These are phyloP conservation scores for Xylariaceae sp. DNA, from an alignment of 2,329 filamentous ascomycete genomes.

Conservation along the genomic window DNA sequence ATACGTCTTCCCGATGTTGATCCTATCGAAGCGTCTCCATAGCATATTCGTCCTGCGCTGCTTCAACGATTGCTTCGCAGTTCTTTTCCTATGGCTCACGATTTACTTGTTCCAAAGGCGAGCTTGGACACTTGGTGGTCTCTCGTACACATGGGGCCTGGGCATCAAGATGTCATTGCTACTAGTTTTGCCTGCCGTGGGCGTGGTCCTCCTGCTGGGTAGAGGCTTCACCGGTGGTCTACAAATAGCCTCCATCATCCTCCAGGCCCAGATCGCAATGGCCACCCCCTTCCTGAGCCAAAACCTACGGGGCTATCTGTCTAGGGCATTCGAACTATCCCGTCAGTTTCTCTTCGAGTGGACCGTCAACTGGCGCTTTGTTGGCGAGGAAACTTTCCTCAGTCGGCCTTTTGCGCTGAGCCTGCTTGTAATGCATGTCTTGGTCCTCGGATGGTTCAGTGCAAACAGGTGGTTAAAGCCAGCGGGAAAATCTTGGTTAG, in stretches of 20 bases:
- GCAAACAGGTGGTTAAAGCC: slow-evolving; percentile 68
- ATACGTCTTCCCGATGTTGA: slow-evolving; percentile 79
- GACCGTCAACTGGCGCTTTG: slow-evolving; percentile 98
- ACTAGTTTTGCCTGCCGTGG: slow-evolving; percentile 76
- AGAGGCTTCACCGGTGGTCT: slow-evolving; percentile 63
- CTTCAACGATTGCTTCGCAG: slow-evolving; percentile 94
- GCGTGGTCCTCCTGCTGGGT: slow-evolving; percentile 68
- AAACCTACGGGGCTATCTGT: slow-evolving; percentile 68
- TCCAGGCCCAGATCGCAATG: slow-evolving; percentile 69
- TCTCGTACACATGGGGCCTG: slow-evolving; percentile 72
- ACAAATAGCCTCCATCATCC: slow-evolving; percentile 65
- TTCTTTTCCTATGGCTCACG: slow-evolving; percentile 76
- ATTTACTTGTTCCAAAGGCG: slow-evolving; percentile 73
- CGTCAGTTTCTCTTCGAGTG: slow-evolving; percentile 92
- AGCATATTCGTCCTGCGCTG: slow-evolving; percentile 88
- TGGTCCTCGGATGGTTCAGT: slow-evolving; percentile 64
- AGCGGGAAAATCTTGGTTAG: slow-evolving; percentile 53
- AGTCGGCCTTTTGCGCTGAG: slow-evolving; percentile 61
- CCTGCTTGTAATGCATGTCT: slow-evolving; percentile 62
- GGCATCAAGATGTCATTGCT: slow-evolving; percentile 95
- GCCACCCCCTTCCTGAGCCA: slow-evolving; percentile 63
- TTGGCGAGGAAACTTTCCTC: slow-evolving; percentile 79
- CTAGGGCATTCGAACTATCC: slow-evolving; percentile 83
- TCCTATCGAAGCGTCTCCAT: slow-evolving; percentile 87
- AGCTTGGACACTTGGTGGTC: slow-evolving; percentile 67